Evolutionary conservation across 2,329 filamentous ascomycete genomes (phyloP).

Genomic region (Verticillium tricorpus): DNA sequence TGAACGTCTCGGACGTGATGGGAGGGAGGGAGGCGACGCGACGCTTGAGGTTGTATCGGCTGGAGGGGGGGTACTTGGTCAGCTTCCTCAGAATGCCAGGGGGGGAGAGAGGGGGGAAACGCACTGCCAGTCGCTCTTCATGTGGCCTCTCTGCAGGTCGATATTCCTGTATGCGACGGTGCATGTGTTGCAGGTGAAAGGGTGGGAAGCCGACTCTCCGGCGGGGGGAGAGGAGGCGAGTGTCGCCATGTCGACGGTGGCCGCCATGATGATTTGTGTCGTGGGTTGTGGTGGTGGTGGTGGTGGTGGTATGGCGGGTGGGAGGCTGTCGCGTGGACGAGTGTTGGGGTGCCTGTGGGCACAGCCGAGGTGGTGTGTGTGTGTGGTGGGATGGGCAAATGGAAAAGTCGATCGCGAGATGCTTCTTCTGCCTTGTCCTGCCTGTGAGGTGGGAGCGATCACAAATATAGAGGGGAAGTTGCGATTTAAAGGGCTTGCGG

Average conservation of each 20-base stretch:
- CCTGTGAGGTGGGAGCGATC: not conserved
- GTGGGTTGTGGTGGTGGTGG: not conserved
- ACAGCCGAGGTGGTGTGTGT: not conserved
- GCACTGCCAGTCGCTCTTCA: constrained; percentile 99
- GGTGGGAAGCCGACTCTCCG: constrained; percentile 56
- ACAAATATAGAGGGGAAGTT: constrained; percentile 11
- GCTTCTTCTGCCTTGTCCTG: not conserved
- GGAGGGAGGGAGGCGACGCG: constrained; percentile 86
- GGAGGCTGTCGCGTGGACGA: not conserved
- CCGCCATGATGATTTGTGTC: constrained; percentile 39
- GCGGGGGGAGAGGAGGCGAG: constrained; percentile 16
- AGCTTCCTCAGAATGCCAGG: constrained; percentile 5
- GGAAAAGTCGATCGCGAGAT: not conserved
- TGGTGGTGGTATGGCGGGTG: not conserved
- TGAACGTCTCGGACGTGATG: constrained; percentile 87
- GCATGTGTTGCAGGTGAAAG: constrained; percentile 97
- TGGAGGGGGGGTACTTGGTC: constrained; percentile 28
- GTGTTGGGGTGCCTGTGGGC: not conserved
- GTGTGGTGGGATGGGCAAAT: not conserved
- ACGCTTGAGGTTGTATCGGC: constrained; percentile 94
- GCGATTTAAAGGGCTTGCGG: constrained; percentile 14
- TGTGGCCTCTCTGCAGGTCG: constrained; percentile 89
- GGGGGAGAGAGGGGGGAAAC: constrained; percentile 29
- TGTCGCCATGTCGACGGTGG: constrained; percentile 24
- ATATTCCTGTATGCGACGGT: constrained; percentile 94